Percentiles rank a stretch among this genome's conserved stretches.
phyloP scores from a whole-genome alignment of 2,329 filamentous ascomycete species.

The Monosporascus ibericus region DNA sequence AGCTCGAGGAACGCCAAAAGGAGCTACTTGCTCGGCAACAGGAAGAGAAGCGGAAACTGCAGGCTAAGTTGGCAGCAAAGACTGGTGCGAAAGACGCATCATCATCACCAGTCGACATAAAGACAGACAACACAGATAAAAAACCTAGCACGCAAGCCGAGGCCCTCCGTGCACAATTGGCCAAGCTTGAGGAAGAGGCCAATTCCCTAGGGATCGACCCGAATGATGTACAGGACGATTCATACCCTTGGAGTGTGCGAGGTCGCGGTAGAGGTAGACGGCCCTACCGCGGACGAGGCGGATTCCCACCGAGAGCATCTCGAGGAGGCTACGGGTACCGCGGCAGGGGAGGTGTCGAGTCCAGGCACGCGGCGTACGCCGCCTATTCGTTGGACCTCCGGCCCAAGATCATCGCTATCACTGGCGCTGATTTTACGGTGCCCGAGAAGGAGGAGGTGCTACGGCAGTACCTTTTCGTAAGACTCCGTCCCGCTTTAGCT shows the following conservation, averaged over 20 bases:
- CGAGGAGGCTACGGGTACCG: constrained; percentile 41
- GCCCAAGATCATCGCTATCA: constrained; percentile 60
- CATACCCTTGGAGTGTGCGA: constrained; percentile 27
- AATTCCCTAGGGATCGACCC: constrained; percentile 63
- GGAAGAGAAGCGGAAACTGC: constrained; percentile 56
- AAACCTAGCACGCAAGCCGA: constrained; percentile 47
- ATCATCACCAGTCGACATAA: constrained; percentile 13
- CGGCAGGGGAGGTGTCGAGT: constrained; percentile 33
- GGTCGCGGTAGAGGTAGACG: constrained; percentile 34
- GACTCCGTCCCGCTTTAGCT: constrained; percentile 20
- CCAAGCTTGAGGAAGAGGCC: constrained; percentile 68
- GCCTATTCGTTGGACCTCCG: constrained; percentile 70
- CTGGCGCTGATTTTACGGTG: constrained; percentile 57
- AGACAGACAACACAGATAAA: constrained; percentile 15
- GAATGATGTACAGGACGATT: constrained; percentile 39
- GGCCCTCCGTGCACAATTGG: constrained; percentile 63
- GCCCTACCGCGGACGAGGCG: constrained; percentile 30
- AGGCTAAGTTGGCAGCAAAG: constrained; percentile 56
- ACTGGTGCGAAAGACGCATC: constrained; percentile 18
- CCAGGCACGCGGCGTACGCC: constrained; percentile 44
- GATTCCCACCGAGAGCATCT: constrained; percentile 28
- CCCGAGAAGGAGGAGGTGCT: constrained; percentile 61
- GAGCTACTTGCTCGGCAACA: constrained; percentile 57
- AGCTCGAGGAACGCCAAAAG: constrained; percentile 59
- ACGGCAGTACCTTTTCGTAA: constrained; percentile 64